These are phyloP conservation scores for Glonium stellatum DNA, from an alignment of 495 filamentous ascomycete species.

Conservation along the genomic window DNA sequence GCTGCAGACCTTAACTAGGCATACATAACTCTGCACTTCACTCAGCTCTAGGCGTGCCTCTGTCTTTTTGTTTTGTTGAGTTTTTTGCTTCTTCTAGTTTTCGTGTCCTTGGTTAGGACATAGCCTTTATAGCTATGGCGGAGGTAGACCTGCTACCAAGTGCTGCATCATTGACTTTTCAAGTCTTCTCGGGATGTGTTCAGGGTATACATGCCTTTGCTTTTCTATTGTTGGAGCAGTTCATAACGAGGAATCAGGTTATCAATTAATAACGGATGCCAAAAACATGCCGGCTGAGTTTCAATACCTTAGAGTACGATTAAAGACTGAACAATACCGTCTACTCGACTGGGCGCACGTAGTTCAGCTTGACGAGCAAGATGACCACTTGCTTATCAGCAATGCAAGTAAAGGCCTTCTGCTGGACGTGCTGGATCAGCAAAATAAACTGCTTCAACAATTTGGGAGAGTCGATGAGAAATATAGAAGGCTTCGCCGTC, in stretches of 20 bases:
- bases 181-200: constrained; percentile 31
- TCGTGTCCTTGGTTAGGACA: background rate
- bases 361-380: constrained; percentile 25
- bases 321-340: constrained; percentile 32
- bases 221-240: background rate
- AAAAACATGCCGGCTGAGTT: constrained; percentile 30
- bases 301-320: constrained; percentile 27
- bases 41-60: background rate
- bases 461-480: constrained; percentile 29
- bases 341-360: constrained; percentile 31
- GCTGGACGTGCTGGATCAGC: constrained; percentile 28
- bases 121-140: constrained; percentile 10
- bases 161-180: constrained; percentile 28
- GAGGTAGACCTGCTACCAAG: constrained; percentile 9
- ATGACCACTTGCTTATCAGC: constrained; percentile 29
- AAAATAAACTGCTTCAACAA: constrained; percentile 23
- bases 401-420: constrained; percentile 26
- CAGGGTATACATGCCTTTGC: constrained; percentile 12
- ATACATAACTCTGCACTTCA: background rate
- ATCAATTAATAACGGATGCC: constrained; percentile 30
- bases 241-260: constrained; percentile 16
- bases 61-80: background rate
- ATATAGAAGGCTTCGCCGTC: constrained; percentile 26
- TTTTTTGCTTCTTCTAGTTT: no score
- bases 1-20: background rate